Evolutionary conservation across 306 rosid genomes (phyloP), one percentile per base, ranked within the genome.

Genomic region (Vigna angularis): DNA sequence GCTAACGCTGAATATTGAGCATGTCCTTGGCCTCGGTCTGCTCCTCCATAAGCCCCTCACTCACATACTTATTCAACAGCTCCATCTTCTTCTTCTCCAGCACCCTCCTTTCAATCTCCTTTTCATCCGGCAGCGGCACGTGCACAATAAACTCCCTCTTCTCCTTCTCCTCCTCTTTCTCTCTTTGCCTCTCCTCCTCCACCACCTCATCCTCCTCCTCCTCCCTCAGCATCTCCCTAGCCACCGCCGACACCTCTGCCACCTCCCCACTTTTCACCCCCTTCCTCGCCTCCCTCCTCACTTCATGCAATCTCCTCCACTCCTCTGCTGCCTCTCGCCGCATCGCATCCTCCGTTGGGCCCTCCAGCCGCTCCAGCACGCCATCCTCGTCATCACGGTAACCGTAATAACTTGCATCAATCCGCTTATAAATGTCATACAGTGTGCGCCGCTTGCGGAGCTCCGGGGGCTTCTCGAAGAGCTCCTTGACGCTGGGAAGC

Each of bases 1-100:
- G n/a, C n/a, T n/a, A n/a, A n/a, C n/a, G n/a, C n/a, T n/a, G 88
- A 79, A 92, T 92, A 74, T 95, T 92, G 62, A 95, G 98, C 98
- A 95, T 89, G 68, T 88, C 64, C 77, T 91, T 86, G 6, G 86
- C 89, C 63, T 86, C 89, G 61, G 50, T 87, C 86, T 95, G 98
- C 79, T 89, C 98, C 87, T 90, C 98, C 87, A 89, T 44, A 11
- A 95, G 84, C 2, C 45, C 89, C 2, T 89, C 91, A 76, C 97
- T 92, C 3, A 81, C 81, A 76, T 95, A 95, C 91, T 68, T 91
- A 56, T 77, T 87, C 83, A 92, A 79, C 44, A 95, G 67, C 36
- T 95, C 98, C 88, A 53, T 81, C 89, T 92, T 92, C 87, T 95
- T 95, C 93, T 92, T 95, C 93, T 95, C 89, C 81, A 95, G 42